Evolutionary conservation across 148 eudicot species (phyloP).

Genomic region (Vaccinium corymbosum): DNA sequence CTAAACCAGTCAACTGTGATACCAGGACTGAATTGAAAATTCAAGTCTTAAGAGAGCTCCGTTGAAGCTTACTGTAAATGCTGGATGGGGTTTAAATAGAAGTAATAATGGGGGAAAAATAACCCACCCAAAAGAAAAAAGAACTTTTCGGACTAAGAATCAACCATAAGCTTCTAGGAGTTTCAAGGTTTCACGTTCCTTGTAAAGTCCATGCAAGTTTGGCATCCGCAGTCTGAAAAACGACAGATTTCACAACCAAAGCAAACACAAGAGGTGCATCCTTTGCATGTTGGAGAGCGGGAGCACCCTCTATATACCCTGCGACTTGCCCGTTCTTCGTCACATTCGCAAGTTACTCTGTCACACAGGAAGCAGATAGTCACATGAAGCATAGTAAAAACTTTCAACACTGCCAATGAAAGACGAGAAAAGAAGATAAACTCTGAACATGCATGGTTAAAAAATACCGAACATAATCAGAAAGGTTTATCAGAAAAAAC

Average conservation of each 20-base stretch:
- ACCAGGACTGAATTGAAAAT: neutral
- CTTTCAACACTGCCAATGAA: neutral
- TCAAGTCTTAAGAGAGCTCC: slow-evolving; percentile 10
- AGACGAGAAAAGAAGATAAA: too few relatives aligned
- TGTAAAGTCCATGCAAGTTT: slow-evolving; percentile 60
- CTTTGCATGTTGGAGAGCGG: slow-evolving; percentile 49
- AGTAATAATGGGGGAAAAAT: slow-evolving; percentile 4
- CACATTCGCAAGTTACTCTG: slow-evolving; percentile 54
- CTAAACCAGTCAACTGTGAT: slow-evolving; percentile 7
- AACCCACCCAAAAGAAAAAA: slow-evolving; percentile 13
- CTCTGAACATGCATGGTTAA: neutral
- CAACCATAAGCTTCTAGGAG: neutral
- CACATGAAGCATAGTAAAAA: neutral
- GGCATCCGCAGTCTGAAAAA: slow-evolving; percentile 63
- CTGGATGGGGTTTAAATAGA: slow-evolving; percentile 9
- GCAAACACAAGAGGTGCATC: slow-evolving; percentile 74
- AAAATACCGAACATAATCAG: neutral
- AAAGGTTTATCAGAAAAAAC: neutral
- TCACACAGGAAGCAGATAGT: slow-evolving; percentile 6
- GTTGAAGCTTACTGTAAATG: slow-evolving; percentile 3
- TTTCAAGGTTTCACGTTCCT: slow-evolving; percentile 33
- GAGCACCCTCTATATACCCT: slow-evolving; percentile 56
- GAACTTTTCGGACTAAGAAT: neutral
- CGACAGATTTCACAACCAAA: slow-evolving; percentile 69
- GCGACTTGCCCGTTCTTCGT: slow-evolving; percentile 68